Base-by-base conservation (phyloP, 257 asterid species). In the Solanum pennellii region DNA sequence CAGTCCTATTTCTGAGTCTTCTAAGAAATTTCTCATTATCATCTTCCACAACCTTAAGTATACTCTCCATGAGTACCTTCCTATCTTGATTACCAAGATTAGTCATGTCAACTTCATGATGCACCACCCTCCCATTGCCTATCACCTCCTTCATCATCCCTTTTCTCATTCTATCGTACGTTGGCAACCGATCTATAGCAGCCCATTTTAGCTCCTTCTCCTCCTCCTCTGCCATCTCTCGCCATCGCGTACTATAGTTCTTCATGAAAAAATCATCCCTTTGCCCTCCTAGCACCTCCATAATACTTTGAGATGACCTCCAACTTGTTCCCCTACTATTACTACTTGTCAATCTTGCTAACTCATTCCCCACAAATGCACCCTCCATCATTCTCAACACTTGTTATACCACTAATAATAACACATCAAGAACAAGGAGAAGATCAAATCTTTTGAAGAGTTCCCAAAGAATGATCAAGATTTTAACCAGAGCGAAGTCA, bases 171-270 rank as follows among this genome's bases (percentile, higher is more conserved):
- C 98, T 89, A 59, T 95, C 95, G 77, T 93, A 94, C 42, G 98
- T 95, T 47, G 97, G 95, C 49, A 95, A 91, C 89, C 98, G 92
- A 92, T 95, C 98, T 44, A 95, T 93, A n/a, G 98, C 98, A 12
- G 98, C 98, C 98, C 98, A 93, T 44, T 83, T 88, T 11, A 95
- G 98, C 94, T 95, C 97, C 89, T 94, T 94, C 90, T 95, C 98
- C 47, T 95, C 98, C 41, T 94, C 96, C 90, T 37, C 88, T 56
- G 69, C 85, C 85, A 82, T 49, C 89, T 39, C 93, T 83, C 89
- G 90, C 91, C 94, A 91, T 89, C 93, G 86, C 41, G 94, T 93
- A 90, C 98, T 93, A 23, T 82, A 47, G 44, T 87, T 94, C 92
- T 96, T 77, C 35, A 83, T 31, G 88, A 95, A 94, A 21, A 93